Evolutionary conservation across 768 basidiomycete genomes (phyloP), one percentile per base, ranked within the genome.

Genomic region (Pleurotus djamor): DNA sequence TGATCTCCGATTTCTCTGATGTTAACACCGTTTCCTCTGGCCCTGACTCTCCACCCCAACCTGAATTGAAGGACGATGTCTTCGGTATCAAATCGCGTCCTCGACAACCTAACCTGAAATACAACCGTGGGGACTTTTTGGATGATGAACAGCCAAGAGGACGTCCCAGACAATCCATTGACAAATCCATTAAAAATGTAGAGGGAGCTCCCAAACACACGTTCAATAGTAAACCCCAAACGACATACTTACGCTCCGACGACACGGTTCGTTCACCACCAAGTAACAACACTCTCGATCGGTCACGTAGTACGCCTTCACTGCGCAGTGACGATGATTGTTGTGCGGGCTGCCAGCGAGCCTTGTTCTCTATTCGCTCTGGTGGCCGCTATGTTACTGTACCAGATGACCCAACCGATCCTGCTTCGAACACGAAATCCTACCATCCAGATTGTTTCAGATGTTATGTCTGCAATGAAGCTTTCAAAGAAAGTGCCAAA

Each of bases 381-480:
- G 83, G 82, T 5, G 61, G 61, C 44, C 59, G 52, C 17, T 92
- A 86, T 69, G 83, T 92, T 35, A 89, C 88, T 2, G 82, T 92
- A 33, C 89, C 91, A 5, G 83, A 81, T 59, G 73, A 76, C 28
- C 54, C 54, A 2, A 32, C 34, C 36, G 77, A 75, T 12, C 72
- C 74, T 47, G 78, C 73, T 34, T 76, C 75, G 14, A 72, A 74
- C 21, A 79, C 84, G n/a, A 80, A 81, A 68, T 78, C 80, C 17
- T 94, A 89, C 65, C 92, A 94, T 63, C 77, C 82, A 3, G 80
- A 84, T 45, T 94, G 92, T 68, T 93, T 94, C 71, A 83, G 80
- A 55, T 94, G 92, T 65, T 75, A 70, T 17, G 74, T 88, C 17
- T 94, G 92, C 64, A 75, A 83, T 47, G 79, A 81, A 14, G 67